Conservation (phyloP, 495 filamentous ascomycete species). For the Cladorrhinum samala region DNA sequence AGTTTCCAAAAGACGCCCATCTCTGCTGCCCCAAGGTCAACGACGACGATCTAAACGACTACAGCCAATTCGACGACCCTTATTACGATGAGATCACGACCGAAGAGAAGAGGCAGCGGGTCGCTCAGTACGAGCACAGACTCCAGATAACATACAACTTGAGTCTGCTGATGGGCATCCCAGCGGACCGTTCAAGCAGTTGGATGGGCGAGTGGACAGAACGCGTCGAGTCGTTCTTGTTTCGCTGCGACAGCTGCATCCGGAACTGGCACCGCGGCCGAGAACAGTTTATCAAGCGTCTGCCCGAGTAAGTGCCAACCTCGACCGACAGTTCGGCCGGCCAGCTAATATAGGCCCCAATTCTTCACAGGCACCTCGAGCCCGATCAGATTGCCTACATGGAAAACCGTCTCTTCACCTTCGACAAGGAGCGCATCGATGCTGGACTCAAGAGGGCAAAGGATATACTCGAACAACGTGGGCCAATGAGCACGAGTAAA, state of each 20-base stretch:
- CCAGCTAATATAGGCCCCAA: constrained; percentile 33
- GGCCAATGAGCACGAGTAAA: constrained; percentile 24
- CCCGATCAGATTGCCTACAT: constrained; percentile 28
- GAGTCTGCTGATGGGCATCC: constrained; percentile 62
- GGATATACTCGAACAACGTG: constrained; percentile 33
- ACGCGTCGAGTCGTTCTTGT: constrained; percentile 42
- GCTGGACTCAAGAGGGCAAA: constrained; percentile 31
- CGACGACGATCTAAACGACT: constrained; percentile 43
- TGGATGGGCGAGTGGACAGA: constrained; percentile 55
- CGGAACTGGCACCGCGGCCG: constrained; percentile 67
- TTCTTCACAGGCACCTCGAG: constrained; percentile 23
- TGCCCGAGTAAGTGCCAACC: constrained; percentile 38
- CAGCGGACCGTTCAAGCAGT: constrained; percentile 52
- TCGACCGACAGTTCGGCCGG: background rate
- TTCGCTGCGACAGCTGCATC: constrained; percentile 72
- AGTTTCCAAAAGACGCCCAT: constrained; percentile 28
- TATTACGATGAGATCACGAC: constrained; percentile 24
- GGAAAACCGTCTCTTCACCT: constrained; percentile 39
- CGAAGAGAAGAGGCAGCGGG: constrained; percentile 35
- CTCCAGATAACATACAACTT: constrained; percentile 55
- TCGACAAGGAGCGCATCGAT: constrained; percentile 34
- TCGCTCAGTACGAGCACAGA: constrained; percentile 44
- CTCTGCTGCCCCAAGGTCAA: constrained; percentile 39
- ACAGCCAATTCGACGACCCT: constrained; percentile 44
- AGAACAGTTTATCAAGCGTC: constrained; percentile 15